Base-by-base conservation (phyloP, 768 basidiomycete species). In the Lentinula aciculospora region DNA sequence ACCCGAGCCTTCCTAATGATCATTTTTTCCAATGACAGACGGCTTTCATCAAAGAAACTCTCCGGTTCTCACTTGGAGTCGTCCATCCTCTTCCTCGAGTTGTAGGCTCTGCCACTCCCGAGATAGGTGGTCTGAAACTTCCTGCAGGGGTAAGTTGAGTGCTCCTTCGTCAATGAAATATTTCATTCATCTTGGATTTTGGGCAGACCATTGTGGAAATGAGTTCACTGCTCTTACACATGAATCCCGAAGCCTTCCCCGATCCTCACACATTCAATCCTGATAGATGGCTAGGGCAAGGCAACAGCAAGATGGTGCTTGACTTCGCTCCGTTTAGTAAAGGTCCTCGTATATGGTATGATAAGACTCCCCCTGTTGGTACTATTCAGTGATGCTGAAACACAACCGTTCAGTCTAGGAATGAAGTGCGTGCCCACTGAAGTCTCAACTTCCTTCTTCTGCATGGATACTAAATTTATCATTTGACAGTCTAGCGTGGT, bases 1-100 rank as follows among this genome's bases (percentile, higher is more conserved):
- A 37, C 25, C 15, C 44, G 21, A n/a, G n/a, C n/a, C n/a, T 15
- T 23, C 28, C 15, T 19, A n/a, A n/a, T 45, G n/a, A 9, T 34
- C 9, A 15, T 45, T 28, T 12, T 17, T 48, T 56, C 59, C 23
- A 19, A 8, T 0, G 5, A 23, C 59, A 81, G 79, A 76, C 73
- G 15, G 77, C 77, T 8, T 74, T 80, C 15, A 71, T 79, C 56
- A 80, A 79, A 61, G 79, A 80, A 65, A 68, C 76, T 1, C 68
- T 81, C 48, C 69, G 79, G 1, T 62, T 80, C 48, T 72, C 73
- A 37, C 73, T 74, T 60, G 76, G 77, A 23, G 68, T 76, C 39
- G 71, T 74, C 2, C 72, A 71, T 7, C 74, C 75, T 6, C 64
- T 77, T 50, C 75, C 77, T 23, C 72, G 80, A 49, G 66, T 79